Conservation (phyloP, 192 early-diverging fungal genomes). For the Dissophora ornata region DNA sequence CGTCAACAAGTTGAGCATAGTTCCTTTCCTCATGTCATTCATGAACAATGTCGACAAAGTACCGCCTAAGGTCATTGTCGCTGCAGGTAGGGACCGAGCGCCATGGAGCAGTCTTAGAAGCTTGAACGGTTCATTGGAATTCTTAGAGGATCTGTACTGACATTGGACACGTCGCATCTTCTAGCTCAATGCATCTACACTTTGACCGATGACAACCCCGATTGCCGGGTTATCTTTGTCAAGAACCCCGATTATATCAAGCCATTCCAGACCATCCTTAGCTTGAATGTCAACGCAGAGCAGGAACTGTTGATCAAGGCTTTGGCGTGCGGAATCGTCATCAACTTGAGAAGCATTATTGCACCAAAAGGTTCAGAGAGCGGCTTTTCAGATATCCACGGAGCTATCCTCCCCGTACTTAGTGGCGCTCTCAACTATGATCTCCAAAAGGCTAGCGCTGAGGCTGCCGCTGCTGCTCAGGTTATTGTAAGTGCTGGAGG, state of each 20-base stretch:
- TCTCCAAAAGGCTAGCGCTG: conserved; percentile 60
- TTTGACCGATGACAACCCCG: conserved; percentile 81
- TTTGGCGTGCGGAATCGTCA: conserved; percentile 72
- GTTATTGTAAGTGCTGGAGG: conserved; percentile 52
- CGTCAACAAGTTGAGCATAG: conserved; percentile 72
- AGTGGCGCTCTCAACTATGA: conserved; percentile 58
- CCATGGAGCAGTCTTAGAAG: too few species aligned
- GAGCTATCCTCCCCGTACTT: conserved; percentile 59
- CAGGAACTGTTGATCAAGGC: conserved; percentile 74
- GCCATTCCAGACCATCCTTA: conserved; percentile 62
- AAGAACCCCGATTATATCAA: conserved; percentile 65
- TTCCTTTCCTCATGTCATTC: conserved; percentile 77
- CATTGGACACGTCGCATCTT: conserved; percentile 1
- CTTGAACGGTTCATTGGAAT: too few species aligned
- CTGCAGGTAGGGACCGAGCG: conserved; percentile 68
- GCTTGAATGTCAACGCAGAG: conserved; percentile 55
- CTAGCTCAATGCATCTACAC: conserved; percentile 85
- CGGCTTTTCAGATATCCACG: conserved; percentile 56
- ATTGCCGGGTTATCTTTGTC: conserved; percentile 66
- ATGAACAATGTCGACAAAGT: conserved; percentile 62
- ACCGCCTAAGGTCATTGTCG: conserved; percentile 61
- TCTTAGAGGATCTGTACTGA: too few species aligned
- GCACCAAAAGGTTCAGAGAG: conserved; percentile 38
- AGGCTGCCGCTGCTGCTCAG: conserved; percentile 46
- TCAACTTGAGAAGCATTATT: conserved; percentile 63